A percentile compares a stretch with the other conserved stretches of the same genome.
Conservation (phyloP, 208 protist species). For the Crithidia thermophila region DNA sequence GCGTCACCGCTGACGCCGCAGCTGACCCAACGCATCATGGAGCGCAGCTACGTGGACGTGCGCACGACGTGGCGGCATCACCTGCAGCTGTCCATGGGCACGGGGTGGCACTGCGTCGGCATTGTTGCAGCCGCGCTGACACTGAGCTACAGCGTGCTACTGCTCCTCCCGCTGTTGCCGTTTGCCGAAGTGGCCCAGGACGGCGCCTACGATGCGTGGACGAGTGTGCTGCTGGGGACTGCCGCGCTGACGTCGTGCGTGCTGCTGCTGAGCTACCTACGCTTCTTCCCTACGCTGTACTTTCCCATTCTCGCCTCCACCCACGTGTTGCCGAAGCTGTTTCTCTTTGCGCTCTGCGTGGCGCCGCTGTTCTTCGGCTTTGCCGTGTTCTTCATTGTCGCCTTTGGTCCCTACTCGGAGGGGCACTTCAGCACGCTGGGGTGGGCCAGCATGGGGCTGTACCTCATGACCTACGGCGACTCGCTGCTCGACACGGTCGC, state of each 20-base stretch:
- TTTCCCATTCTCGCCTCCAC: conserved; percentile 48
- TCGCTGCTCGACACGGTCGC: conserved; percentile 47
- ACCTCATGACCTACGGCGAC: conserved; percentile 67
- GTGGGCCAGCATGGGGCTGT: conserved; percentile 47
- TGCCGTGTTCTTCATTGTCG: conserved; percentile 50
- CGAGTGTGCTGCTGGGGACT: conserved; percentile 42
- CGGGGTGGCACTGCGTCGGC: conserved; percentile 48
- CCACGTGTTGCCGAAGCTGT: conserved; percentile 44
- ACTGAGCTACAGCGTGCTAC: conserved; percentile 34
- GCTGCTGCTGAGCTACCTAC: conserved; percentile 50
- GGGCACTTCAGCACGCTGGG: conserved; percentile 42
- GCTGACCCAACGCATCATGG: conserved; percentile 31
- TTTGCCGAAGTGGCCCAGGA: conserved; percentile 18
- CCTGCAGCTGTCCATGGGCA: conserved; percentile 43
- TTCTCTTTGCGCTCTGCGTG: conserved; percentile 43
- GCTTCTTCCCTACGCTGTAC: conserved; percentile 58
- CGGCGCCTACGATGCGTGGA: conserved; percentile 24
- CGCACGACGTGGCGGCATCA: conserved; percentile 45
- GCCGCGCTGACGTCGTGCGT: conserved; percentile 40
- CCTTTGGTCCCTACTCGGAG: conserved; percentile 52
- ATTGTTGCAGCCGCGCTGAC: conserved; percentile 30
- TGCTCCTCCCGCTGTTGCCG: conserved; percentile 25
- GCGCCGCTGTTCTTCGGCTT: conserved; percentile 59
- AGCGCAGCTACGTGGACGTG: conserved; percentile 50
- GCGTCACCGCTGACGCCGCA: conserved; percentile 15